Evolutionary conservation across 305 asterid species (phyloP).

Genomic region (Caryopteris hybrid): DNA sequence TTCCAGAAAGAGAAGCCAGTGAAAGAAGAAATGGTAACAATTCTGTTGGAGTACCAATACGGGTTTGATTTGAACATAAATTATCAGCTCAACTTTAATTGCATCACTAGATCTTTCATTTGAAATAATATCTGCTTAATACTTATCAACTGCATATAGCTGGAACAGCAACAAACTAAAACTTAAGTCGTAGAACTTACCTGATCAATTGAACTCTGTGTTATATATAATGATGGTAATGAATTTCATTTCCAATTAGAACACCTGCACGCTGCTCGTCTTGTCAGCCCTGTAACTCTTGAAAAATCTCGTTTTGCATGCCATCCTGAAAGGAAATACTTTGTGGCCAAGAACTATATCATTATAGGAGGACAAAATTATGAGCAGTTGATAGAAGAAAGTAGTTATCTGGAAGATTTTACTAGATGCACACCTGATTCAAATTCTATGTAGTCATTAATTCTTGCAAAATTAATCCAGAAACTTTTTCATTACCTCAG

Average conservation of each 20-base stretch:
- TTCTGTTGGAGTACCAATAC: neutral
- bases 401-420: slow-evolving; percentile 8
- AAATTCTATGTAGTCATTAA: no score
- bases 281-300: slow-evolving; percentile 54
- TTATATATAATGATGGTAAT: no score
- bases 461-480: no score
- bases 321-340: slow-evolving; percentile 61
- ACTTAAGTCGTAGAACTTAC: slow-evolving; percentile 37
- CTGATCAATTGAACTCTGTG: slow-evolving; percentile 66
- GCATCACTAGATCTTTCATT: no score
- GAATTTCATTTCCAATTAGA: slow-evolving; percentile 85
- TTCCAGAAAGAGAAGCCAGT: neutral
- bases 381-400: neutral
- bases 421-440: slow-evolving; percentile 58
- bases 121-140: neutral
- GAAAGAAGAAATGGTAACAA: neutral
- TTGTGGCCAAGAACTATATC: neutral
- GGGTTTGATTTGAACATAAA: no score
- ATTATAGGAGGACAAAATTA: neutral
- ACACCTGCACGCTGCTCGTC: slow-evolving; percentile 72
- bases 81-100: neutral
- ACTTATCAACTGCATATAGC: slow-evolving; percentile 1
- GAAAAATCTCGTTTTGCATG: slow-evolving; percentile 91
- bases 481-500: no score
- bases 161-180: neutral